Percentiles rank a stretch among this genome's conserved stretches.
phyloP scores from a whole-genome alignment of 805 yeast species.

The Kuraishia hungarica region DNA sequence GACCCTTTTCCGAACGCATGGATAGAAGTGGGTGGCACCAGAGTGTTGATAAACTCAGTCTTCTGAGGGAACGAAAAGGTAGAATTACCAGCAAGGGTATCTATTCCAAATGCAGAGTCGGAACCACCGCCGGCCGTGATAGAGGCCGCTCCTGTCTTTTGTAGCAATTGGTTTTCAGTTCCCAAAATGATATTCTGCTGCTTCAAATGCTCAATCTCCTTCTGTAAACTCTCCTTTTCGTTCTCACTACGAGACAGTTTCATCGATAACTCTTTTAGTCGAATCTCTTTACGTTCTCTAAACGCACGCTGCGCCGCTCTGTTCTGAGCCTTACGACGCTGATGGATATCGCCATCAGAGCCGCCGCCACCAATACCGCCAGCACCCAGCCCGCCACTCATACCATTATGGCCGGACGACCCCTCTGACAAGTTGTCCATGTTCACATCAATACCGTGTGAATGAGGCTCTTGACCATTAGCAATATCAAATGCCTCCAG shows the following conservation, averaged over 20 bases:
- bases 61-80: conserved; percentile 7
- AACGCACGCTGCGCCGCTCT: conserved; percentile 86
- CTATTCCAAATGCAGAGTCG: conserved; percentile 3
- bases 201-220: conserved; percentile 32
- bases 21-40: background rate
- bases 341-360: background rate
- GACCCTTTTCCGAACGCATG: conserved; percentile 1
- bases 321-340: conserved; percentile 52
- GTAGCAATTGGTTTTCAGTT: conserved; percentile 54
- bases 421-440: background rate
- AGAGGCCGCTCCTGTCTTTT: conserved; percentile 19
- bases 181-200: conserved; percentile 47
- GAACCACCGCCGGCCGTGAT: background rate
- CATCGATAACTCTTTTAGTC: conserved; percentile 55
- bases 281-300: conserved; percentile 71
- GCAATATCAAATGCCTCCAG: background rate
- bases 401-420: background rate
- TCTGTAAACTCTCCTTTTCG: conserved; percentile 29
- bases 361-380: background rate
- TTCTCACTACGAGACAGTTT: conserved; percentile 48
- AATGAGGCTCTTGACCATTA: background rate
- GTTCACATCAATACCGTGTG: background rate
- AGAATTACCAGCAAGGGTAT: conserved; percentile 1
- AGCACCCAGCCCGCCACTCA: background rate
- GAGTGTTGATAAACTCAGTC: conserved; percentile 4